Evolutionary conservation across 371 early-diverging fungal genomes (phyloP).

Genomic region (Actinomortierella ambigua): DNA sequence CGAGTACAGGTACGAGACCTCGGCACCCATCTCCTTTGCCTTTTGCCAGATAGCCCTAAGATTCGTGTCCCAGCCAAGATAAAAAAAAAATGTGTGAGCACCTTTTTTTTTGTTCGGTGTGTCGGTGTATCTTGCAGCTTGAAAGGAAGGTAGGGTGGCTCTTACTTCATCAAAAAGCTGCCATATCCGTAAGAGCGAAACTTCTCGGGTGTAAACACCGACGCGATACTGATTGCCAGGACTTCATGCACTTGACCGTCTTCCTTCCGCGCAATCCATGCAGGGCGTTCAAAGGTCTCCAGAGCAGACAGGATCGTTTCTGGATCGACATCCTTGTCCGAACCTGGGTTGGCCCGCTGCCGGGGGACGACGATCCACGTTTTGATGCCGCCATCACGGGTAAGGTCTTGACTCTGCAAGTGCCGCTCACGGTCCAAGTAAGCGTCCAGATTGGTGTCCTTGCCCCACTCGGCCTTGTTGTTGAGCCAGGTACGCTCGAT

Average conservation of each 20-base stretch:
- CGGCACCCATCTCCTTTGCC: slow-evolving; percentile 10
- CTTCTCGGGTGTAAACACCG: slow-evolving; percentile 48
- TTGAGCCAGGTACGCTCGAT: slow-evolving; percentile 43
- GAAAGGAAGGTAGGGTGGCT: neutral
- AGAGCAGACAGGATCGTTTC: slow-evolving; percentile 33
- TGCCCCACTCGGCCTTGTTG: slow-evolving; percentile 49
- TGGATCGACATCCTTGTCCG: slow-evolving; percentile 12
- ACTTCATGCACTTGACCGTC: slow-evolving; percentile 31
- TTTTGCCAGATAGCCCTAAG: slow-evolving; percentile 35
- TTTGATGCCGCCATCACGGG: too few relatives aligned
- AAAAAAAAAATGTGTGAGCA: neutral
- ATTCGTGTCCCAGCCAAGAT: neutral
- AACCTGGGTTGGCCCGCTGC: slow-evolving; percentile 14
- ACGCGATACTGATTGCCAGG: slow-evolving; percentile 41
- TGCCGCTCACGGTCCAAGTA: slow-evolving; percentile 46
- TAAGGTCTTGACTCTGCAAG: slow-evolving; percentile 7
- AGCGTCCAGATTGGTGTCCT: slow-evolving; percentile 28
- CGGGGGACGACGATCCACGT: slow-evolving; percentile 49
- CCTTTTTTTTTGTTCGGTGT: neutral
- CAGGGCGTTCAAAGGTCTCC: slow-evolving; percentile 46
- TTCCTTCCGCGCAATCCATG: slow-evolving; percentile 6
- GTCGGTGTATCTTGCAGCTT: neutral
- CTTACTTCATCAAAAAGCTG: slow-evolving; percentile 38
- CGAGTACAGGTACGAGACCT: slow-evolving; percentile 45
- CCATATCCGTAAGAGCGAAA: slow-evolving; percentile 49